Evolutionary conservation across 2,329 filamentous ascomycete species (phyloP).

Genomic region (Colletotrichum musae): DNA sequence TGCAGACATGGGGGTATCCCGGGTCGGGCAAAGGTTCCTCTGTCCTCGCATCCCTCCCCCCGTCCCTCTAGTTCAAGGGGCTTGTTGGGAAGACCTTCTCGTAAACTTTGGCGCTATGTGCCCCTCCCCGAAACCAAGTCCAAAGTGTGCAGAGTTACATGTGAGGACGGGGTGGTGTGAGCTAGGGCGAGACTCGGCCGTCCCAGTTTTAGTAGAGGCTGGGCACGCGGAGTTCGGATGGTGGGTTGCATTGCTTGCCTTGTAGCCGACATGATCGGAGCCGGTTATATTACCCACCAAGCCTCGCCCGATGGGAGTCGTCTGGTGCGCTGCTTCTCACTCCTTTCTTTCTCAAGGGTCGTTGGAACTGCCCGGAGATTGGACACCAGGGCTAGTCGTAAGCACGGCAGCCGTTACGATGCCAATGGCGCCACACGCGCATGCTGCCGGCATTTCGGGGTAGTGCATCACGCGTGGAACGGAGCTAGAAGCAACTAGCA

Average conservation of each 20-base stretch:
- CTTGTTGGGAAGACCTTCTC: background rate
- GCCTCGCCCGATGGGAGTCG: background rate
- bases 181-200: background rate
- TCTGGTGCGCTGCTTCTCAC: background rate
- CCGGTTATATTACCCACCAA: background rate
- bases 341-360: too few relatives aligned
- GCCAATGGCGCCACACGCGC: too few relatives aligned
- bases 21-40: slow-evolving; percentile 12
- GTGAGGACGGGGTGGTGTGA: background rate
- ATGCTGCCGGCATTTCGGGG: too few relatives aligned
- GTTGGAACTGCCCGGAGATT: too few relatives aligned
- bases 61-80: background rate
- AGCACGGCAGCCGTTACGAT: too few relatives aligned
- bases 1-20: slow-evolving; percentile 11
- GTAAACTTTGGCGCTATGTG: slow-evolving; percentile 20
- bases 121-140: slow-evolving; percentile 20
- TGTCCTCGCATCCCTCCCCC: background rate
- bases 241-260: background rate
- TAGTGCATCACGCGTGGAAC: too few relatives aligned
- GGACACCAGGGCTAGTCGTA: too few relatives aligned
- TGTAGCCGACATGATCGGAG: background rate
- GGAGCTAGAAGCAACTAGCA: too few relatives aligned
- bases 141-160: slow-evolving; percentile 8
- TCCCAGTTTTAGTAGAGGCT: slow-evolving; percentile 8
- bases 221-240: slow-evolving; percentile 10